These are phyloP conservation scores for Trypanosoma grayi DNA, from an alignment of 208 protist genomes.

Conservation along the genomic window DNA sequence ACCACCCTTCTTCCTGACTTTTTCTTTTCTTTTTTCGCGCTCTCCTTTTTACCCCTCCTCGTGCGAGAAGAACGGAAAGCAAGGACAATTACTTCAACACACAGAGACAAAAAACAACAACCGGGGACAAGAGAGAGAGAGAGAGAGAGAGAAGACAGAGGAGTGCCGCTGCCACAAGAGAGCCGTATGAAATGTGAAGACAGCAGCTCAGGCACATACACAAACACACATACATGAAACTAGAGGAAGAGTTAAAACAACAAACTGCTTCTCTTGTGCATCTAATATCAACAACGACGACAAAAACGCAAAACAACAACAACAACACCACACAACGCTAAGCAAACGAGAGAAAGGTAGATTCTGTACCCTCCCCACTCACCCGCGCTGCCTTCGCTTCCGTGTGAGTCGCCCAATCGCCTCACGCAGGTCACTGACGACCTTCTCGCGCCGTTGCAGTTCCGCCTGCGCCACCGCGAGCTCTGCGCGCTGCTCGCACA, in stretches of 20 bases:
- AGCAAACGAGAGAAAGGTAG: neutral
- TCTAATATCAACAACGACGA: neutral
- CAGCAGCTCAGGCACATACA: neutral
- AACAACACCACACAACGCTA: neutral
- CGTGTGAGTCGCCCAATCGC: constrained; percentile 34
- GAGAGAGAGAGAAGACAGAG: neutral
- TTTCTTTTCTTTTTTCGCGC: neutral
- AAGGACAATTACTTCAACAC: neutral
- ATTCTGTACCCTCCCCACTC: neutral
- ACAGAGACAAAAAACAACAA: neutral
- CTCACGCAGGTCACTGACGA: constrained; percentile 38
- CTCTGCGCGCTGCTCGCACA: constrained; percentile 24
- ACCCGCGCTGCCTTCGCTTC: constrained; percentile 16
- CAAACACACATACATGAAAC: neutral
- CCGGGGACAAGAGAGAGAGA: too few relatives aligned
- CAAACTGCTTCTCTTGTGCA: neutral
- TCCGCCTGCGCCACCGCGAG: constrained; percentile 30
- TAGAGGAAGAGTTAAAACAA: constrained; percentile 1
- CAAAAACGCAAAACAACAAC: too few relatives aligned
- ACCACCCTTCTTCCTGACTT: neutral
- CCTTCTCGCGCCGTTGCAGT: constrained; percentile 27
- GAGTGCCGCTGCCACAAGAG: neutral
- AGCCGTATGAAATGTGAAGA: neutral
- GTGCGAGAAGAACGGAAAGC: neutral
- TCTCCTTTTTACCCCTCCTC: neutral